phyloP scores from a whole-genome alignment of 2,329 filamentous ascomycete species.

The Zymoseptoria crescenta region DNA sequence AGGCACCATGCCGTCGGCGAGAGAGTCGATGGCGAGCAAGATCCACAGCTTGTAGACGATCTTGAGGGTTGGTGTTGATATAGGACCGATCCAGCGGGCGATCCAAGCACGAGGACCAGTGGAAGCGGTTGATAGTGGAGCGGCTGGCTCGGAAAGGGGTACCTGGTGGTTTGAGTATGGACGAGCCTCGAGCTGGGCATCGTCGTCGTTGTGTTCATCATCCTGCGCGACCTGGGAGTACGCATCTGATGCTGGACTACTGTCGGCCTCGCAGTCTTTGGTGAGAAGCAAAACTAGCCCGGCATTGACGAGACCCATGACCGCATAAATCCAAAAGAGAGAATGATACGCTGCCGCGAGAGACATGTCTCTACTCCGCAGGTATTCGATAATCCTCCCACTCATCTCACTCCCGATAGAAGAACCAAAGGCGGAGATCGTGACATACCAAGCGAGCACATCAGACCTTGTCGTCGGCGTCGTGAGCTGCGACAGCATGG shows the following conservation, averaged over 20 bases:
- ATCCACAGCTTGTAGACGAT: conserved; percentile 56
- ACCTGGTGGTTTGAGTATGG: not conserved
- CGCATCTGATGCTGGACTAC: conserved; percentile 19
- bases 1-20: conserved; percentile 58
- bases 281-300: conserved; percentile 42
- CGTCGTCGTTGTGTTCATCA: conserved; percentile 17
- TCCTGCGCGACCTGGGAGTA: conserved; percentile 23
- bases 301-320: conserved; percentile 49
- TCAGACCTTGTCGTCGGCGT: conserved; percentile 48
- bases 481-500: conserved; percentile 54
- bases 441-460: conserved; percentile 61
- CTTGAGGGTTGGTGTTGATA: conserved; percentile 48
- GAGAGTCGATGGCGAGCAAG: conserved; percentile 60
- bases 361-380: conserved; percentile 37
- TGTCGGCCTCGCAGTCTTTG: conserved; percentile 42
- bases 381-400: conserved; percentile 44
- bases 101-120: conserved; percentile 7
- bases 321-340: conserved; percentile 51
- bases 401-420: conserved; percentile 47
- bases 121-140: not conserved
- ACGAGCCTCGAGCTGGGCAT: conserved; percentile 14
- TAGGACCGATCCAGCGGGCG: conserved; percentile 40
- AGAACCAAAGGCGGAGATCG: conserved; percentile 48
- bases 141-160: not conserved
- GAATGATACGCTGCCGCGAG: conserved; percentile 48